Conservation (phyloP, 305 asterid genomes). For the Fraxinus greggii region DNA sequence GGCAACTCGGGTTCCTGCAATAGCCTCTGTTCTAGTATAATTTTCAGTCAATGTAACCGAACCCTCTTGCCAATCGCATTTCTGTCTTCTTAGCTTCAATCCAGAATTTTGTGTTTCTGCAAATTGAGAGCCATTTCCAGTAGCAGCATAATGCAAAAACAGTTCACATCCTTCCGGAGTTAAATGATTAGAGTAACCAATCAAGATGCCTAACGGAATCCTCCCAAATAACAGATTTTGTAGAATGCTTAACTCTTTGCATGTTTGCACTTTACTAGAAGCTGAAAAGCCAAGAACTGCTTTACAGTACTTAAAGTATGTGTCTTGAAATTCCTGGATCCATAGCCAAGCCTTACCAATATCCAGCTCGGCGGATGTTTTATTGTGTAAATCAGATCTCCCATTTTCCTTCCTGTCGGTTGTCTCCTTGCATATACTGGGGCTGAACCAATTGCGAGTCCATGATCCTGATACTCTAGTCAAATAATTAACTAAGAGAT, state of each 20-base stretch:
- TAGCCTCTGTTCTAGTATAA: constrained; percentile 52
- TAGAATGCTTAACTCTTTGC: constrained; percentile 28
- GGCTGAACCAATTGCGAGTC: constrained; percentile 35
- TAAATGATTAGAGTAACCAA: constrained; percentile 40
- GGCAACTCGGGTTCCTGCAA: constrained; percentile 56
- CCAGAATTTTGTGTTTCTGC: constrained; percentile 33
- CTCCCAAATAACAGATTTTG: constrained; percentile 48
- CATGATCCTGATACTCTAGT: constrained; percentile 42
- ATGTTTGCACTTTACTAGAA: constrained; percentile 23
- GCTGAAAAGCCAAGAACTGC: constrained; percentile 21
- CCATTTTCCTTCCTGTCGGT: constrained; percentile 31
- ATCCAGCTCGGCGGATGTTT: constrained; percentile 32
- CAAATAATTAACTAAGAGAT: constrained; percentile 42
- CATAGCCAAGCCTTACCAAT: constrained; percentile 38
- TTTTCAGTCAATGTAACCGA: constrained; percentile 33
- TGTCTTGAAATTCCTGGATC: constrained; percentile 56
- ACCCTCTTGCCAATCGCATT: constrained; percentile 22
- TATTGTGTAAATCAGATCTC: constrained; percentile 28
- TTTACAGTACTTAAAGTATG: constrained; percentile 26
- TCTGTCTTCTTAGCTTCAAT: constrained; percentile 37
- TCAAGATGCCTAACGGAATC: constrained; percentile 64
- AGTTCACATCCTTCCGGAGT: constrained; percentile 48
- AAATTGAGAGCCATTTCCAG: constrained; percentile 41
- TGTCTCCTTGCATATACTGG: constrained; percentile 30
- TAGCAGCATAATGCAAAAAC: constrained; percentile 72